Base-by-base conservation (phyloP, 352 stramenopile genomes). In the Globisporangium middletonii region DNA sequence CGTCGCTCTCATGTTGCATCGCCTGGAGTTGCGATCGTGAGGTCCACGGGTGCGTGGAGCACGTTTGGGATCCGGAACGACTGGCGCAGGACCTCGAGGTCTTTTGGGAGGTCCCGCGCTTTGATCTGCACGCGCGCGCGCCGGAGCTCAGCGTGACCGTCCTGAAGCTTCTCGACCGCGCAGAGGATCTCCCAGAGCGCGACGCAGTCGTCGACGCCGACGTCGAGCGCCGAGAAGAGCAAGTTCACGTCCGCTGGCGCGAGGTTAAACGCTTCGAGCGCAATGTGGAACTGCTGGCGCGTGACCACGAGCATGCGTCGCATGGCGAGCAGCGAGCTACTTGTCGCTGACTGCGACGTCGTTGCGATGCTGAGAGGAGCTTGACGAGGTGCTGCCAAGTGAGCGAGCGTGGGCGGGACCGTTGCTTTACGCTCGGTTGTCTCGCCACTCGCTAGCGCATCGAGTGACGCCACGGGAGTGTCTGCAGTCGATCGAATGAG, bases 171-270 rank as follows among this genome's bases (percentile, higher is more conserved):
- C 64, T 79, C 70, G 9, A 84, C 63, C 0, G 55, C 71, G 16
- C 63, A 76, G 1, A 87, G 58, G 15, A 78, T 63, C 42, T 72
- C 71, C 72, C 71, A 89, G 52, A 89, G 50, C 11, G 62, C 53
- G 5, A 85, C 74, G 33, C 54, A 52, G 57, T 89, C 76, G n/a
- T 65, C 64, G 1, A 89, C 76, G 28, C 62, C 62, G 38, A 82
- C 44, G 50, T 89, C 79, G 19, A 89, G 58, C 44, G 72, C 69
- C 4, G 79, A 84, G 51, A 80, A 89, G 19, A 89, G 58, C 63
- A 73, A 50, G 53, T 89, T 85, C n/a, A 86, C 72, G 50, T 89
- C 79, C 0, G 56, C 57, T 15, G 68, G 19, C 13, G 63, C 45
- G 19, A 84, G 60, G 19, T 63, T 72, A 53, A 89, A 84, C 28